Conservation (phyloP, 1,284 basidiomycete species). For the Coniferiporia weirii region DNA sequence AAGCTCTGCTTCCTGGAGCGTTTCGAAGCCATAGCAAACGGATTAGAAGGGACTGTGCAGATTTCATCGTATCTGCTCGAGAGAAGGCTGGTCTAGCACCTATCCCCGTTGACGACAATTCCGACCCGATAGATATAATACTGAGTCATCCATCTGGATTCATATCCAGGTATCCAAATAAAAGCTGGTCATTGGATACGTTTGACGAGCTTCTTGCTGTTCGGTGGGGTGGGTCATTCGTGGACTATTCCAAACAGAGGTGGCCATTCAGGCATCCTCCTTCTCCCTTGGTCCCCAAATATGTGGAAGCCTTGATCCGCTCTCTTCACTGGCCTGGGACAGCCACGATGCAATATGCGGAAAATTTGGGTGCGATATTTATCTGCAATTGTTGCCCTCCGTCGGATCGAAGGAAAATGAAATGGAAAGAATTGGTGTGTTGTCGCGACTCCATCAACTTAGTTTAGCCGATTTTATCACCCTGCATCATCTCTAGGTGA, state of each 20-base stretch:
- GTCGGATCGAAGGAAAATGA: neutral
- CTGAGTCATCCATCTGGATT: neutral
- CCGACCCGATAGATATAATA: neutral
- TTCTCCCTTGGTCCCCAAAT: neutral
- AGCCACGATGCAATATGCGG: neutral
- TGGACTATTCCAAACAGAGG: neutral
- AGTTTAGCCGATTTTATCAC: too few species aligned
- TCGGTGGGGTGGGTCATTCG: neutral
- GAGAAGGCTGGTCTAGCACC: neutral
- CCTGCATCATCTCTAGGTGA: neutral
- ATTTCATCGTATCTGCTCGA: neutral
- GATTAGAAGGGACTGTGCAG: neutral
- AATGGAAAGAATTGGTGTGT: conserved; percentile 1
- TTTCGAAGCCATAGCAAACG: neutral
- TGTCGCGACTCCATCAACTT: neutral
- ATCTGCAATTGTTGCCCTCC: neutral
- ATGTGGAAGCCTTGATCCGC: neutral
- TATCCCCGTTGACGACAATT: neutral
- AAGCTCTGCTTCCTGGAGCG: neutral
- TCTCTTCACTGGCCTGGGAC: neutral
- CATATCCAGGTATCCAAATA: neutral
- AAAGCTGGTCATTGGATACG: neutral
- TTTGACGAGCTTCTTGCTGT: neutral
- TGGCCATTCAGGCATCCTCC: neutral
- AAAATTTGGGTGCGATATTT: neutral